Base-by-base conservation (phyloP, 176 grass and related monocot genomes). In the Musa itinerans region DNA sequence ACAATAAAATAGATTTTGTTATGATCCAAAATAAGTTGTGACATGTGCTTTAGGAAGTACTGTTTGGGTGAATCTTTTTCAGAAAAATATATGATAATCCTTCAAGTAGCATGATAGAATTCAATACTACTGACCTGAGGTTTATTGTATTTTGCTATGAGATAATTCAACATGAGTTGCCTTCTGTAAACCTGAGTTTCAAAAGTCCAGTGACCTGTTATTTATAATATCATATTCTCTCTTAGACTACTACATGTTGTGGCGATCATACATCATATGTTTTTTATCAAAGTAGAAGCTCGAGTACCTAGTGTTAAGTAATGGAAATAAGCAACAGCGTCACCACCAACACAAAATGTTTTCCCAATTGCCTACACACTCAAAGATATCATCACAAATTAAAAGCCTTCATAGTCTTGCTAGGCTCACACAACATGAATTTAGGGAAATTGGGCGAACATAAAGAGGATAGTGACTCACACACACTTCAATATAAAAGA, bases 281-380 rank as follows among this genome's bases (percentile, higher is more conserved):
- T 23, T 54, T 11, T 54, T 54, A 11, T 54, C 1, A 54, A 54
- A 54, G 12, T 54, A 14, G 12, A 54, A 54, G 53, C 9, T 54
- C 12, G 14, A 54, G 1, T 54, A 54, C 53, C 53, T 54, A 54
- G 8, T 10, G 2, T 16, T 2, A 1, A 4, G 19, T n/a, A 65
- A n/a, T 2, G 21, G 21, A 63, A 51, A 53, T 10, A 50, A 14
- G 43, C 75, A 50, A 5, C 13, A 1, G 0, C 54, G 17, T 77
- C 75, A 3, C 75, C 75, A 77, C 75, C 75, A 0, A 23, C 16
- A 65, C 75, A 77, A 49, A 77, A 77, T 63, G 75, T 25, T 77
- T 24, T 48, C 14, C 75, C 75, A 14, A 65, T 26, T 49, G 55
- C 75, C 75, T 77, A 27, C 21, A 65, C n/a, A 73, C 11, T 49